Conservation (phyloP, 2,329 filamentous ascomycete species). For the Cercospora zeina region DNA sequence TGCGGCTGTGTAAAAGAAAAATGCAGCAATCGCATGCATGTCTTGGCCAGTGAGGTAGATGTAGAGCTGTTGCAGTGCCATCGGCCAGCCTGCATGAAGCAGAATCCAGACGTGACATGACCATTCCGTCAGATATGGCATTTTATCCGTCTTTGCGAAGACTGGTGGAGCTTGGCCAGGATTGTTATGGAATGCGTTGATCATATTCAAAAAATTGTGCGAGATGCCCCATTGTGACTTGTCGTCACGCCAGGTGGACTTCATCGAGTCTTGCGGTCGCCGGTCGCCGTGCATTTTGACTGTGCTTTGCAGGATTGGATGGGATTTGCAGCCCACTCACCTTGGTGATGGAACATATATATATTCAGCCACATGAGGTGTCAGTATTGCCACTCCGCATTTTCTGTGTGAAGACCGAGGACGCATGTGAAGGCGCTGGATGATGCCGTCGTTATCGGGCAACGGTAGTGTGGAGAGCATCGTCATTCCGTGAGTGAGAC, state of each 20-base stretch:
- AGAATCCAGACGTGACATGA: conserved; percentile 45
- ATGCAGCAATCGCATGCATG: conserved; percentile 37
- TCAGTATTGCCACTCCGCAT: conserved; percentile 17
- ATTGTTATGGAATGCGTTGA: conserved; percentile 23
- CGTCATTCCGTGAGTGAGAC: conserved; percentile 12
- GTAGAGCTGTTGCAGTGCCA: conserved; percentile 44
- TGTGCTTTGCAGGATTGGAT: neutral
- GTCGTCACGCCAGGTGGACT: conserved; percentile 30
- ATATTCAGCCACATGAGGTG: conserved; percentile 12
- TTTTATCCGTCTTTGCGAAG: conserved; percentile 39
- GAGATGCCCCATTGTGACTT: conserved; percentile 26
- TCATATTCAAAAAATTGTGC: conserved; percentile 25
- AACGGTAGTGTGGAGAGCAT: conserved; percentile 4
- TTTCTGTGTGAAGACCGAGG: conserved; percentile 7
- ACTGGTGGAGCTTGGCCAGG: conserved; percentile 22
- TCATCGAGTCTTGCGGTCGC: conserved; percentile 30
- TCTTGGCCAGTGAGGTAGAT: conserved; percentile 38
- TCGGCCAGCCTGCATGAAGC: conserved; percentile 42
- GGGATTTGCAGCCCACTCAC: neutral
- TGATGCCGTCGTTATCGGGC: conserved; percentile 16
- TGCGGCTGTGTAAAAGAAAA: conserved; percentile 43
- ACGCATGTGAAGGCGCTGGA: conserved; percentile 18
- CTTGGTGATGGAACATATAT: conserved; percentile 1
- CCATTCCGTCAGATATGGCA: conserved; percentile 44
- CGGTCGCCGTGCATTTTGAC: conserved; percentile 23